Evolutionary conservation across 345 rosid genomes (phyloP).

Genomic region (Clarkia xantiana): DNA sequence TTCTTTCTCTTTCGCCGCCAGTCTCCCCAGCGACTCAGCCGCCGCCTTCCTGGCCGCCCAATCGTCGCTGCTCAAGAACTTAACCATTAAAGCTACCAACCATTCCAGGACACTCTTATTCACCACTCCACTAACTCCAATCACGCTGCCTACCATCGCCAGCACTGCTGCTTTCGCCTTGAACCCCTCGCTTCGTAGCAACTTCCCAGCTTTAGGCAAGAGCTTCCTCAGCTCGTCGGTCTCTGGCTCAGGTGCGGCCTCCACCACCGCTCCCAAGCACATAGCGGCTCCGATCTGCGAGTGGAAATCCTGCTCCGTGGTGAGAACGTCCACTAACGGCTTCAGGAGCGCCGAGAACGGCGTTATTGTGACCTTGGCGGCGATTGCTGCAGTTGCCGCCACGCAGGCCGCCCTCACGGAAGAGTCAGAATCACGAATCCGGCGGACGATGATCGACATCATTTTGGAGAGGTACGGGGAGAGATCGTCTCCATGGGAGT

Average conservation of each 20-base stretch:
- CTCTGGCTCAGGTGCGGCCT: conserved; percentile 49
- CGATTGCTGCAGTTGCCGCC: conserved; percentile 54
- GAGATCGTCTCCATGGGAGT: conserved; percentile 54
- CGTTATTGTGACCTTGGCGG: conserved; percentile 34
- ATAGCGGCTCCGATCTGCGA: conserved; percentile 74
- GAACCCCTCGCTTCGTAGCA: conserved; percentile 52
- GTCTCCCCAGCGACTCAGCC: conserved; percentile 65
- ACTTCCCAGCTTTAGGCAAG: conserved; percentile 56
- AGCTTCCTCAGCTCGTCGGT: conserved; percentile 44
- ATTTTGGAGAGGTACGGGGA: conserved; percentile 67
- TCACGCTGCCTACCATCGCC: conserved; percentile 49
- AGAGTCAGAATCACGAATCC: conserved; percentile 75
- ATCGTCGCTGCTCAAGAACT: conserved; percentile 54
- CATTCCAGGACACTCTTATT: conserved; percentile 45
- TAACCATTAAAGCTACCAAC: conserved; percentile 46
- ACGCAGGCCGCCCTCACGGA: conserved; percentile 78
- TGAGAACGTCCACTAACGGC: conserved; percentile 50
- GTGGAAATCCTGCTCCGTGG: conserved; percentile 53
- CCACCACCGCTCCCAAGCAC: conserved; percentile 71
- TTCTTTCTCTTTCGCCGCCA: conserved; percentile 45
- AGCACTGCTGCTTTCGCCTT: conserved; percentile 63
- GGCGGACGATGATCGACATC: conserved; percentile 61
- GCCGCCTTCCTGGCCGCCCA: conserved; percentile 91
- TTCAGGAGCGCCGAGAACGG: conserved; percentile 43
- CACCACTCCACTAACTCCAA: conserved; percentile 41